Base-by-base conservation (phyloP, 805 yeast genomes). In the Komagataella ulmi region DNA sequence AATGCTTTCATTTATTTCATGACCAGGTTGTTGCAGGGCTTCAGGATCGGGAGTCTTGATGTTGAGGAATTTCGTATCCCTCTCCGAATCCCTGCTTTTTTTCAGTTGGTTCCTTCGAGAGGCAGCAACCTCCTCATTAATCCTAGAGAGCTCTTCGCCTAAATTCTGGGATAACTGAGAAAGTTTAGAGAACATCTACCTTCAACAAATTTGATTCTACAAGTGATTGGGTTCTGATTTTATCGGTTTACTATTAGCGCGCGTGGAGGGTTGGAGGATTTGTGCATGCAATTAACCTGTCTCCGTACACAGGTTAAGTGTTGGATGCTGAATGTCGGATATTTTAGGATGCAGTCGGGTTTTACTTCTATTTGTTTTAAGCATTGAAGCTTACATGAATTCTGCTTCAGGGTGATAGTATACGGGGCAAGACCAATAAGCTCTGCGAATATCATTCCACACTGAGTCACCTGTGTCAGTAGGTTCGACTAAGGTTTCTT, bases 361-460 rank as follows among this genome's bases (percentile, higher is more conserved):
- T 14, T 30, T 10, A 30, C 6, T 5, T 45, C 21, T 45, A 17
- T 45, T 30, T 18, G 18, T 18, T 18, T 2, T 18, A 18, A 24
- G 6, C 23, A 21, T 21, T 21, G 6, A 14, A n/a, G n/a, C 44
- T 48, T 48, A 54, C 44, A 47, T 56, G 52, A 81, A 81, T 51
- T 68, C 68, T 8, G 74, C 78, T 53, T 77, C 81, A 6, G 88
- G 88, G 56, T 82, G 88, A 59, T 79, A 81, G 58, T 80, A 82
- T 1, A 73, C 71, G 3, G 85, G 82, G 62, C 87, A 82, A 55
- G 76, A 73, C 87, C 87, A 82, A 61, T 82, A 82, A 1, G 83
- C 72, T 55, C 85, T 64, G 51, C 77, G 76, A 54, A 83, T 75
- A 24, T 72, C 83, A 44, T 74, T 76, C 87, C 86, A 81, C 7